Evolutionary conservation across 495 filamentous ascomycete genomes (phyloP).

Genomic region (Penicillium atrosanguineum): DNA sequence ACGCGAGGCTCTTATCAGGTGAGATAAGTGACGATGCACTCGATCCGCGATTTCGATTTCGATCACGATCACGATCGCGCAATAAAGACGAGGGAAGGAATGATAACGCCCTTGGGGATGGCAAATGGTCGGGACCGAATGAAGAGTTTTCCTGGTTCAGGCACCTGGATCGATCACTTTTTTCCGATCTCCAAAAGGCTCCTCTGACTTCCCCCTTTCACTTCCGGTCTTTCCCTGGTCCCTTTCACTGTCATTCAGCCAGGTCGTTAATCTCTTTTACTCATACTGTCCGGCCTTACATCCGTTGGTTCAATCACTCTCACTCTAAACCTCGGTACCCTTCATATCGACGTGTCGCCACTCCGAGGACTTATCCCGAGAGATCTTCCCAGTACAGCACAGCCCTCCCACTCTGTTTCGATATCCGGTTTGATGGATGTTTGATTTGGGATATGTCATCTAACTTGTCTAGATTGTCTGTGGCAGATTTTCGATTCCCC

Average conservation of each 20-base stretch:
- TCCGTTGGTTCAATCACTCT: not conserved
- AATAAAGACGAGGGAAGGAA: not conserved
- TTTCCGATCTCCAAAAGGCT: not conserved
- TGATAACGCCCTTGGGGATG: slow-evolving; percentile 4
- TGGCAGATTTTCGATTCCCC: not conserved
- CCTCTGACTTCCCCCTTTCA: slow-evolving; percentile 11
- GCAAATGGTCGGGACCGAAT: slow-evolving; percentile 9
- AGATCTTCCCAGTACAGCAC: not conserved
- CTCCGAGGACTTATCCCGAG: not conserved
- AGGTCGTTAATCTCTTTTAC: not conserved
- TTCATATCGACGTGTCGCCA: not conserved
- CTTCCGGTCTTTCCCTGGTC: not conserved
- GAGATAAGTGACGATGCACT: slow-evolving; percentile 7
- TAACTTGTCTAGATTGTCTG: not conserved
- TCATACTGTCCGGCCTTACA: not conserved
- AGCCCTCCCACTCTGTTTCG: not conserved
- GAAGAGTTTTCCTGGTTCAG: slow-evolving; percentile 30
- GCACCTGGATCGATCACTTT: slow-evolving; percentile 19
- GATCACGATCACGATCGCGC: not conserved
- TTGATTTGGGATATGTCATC: not conserved
- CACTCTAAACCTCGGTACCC: not conserved
- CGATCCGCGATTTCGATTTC: not conserved
- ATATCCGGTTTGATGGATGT: not conserved
- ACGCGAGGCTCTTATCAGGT: slow-evolving; percentile 33
- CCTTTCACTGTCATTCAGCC: not conserved